A percentile compares a stretch with the other conserved stretches of the same genome.
Conservation (phyloP, 2,329 filamentous ascomycete species). For the Pseudogymnoascus sp. region DNA sequence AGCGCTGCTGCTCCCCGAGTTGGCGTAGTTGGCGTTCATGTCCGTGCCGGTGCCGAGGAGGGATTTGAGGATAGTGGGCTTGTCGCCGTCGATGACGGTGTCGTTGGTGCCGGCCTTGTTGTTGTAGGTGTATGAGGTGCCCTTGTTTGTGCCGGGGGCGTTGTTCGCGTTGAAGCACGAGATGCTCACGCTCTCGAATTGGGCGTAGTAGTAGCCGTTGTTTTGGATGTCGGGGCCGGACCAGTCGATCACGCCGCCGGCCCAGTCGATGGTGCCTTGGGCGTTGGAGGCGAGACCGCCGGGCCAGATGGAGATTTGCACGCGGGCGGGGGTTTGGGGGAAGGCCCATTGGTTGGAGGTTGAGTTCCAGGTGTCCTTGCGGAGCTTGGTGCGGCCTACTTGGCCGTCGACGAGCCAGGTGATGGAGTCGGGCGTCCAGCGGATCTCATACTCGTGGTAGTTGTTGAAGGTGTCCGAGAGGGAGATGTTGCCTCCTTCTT, state of each 20-base stretch:
- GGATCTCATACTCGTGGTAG: slow-evolving; percentile 84
- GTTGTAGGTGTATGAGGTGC: slow-evolving; percentile 69
- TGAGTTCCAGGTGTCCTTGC: slow-evolving; percentile 75
- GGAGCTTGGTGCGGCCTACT: slow-evolving; percentile 63
- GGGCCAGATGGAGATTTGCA: slow-evolving; percentile 95
- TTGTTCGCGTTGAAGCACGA: slow-evolving; percentile 66
- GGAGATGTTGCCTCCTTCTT: slow-evolving; percentile 64
- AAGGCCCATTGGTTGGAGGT: slow-evolving; percentile 75
- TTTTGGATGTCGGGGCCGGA: slow-evolving; percentile 67
- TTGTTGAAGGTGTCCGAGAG: slow-evolving; percentile 63
- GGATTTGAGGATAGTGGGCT: slow-evolving; percentile 67
- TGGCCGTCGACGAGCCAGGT: slow-evolving; percentile 82
- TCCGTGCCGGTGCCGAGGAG: slow-evolving; percentile 74
- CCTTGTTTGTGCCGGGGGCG: slow-evolving; percentile 58
- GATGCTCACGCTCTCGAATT: slow-evolving; percentile 67
- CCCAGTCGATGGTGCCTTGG: slow-evolving; percentile 81
- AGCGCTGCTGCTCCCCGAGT: slow-evolving; percentile 21
- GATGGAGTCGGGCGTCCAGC: slow-evolving; percentile 81
- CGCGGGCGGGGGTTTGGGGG: slow-evolving; percentile 82
- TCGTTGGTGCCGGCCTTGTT: slow-evolving; percentile 58
- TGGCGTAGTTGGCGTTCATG: slow-evolving; percentile 43
- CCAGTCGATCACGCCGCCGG: slow-evolving; percentile 87
- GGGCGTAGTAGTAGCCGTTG: slow-evolving; percentile 82
- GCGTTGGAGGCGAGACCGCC: slow-evolving; percentile 73
- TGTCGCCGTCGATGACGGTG: slow-evolving; percentile 66